Evolutionary conservation across 192 early-diverging fungal species (phyloP).

Genomic region (Backusella liffmaniae): DNA sequence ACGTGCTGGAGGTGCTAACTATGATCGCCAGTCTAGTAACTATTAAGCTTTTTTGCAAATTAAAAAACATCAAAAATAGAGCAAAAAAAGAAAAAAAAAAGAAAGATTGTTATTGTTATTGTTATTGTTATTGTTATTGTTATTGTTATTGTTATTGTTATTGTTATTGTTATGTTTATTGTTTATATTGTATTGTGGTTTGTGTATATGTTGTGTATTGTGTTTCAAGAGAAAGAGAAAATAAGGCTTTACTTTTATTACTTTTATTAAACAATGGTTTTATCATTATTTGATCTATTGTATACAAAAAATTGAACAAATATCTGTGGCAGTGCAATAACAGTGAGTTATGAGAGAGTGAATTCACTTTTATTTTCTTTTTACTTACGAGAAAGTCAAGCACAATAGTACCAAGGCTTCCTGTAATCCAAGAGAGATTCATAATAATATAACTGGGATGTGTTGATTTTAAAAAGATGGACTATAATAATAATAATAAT

Average conservation of each 20-base stretch:
- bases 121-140: too few species aligned
- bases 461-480: constrained; percentile 74
- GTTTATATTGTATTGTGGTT: not conserved
- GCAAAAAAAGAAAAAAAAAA: not conserved
- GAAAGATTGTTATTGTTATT: not conserved
- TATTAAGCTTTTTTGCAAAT: constrained; percentile 29
- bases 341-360: not conserved
- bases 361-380: not conserved
- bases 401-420: constrained; percentile 68
- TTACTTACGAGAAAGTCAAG: constrained; percentile 71
- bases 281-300: not conserved
- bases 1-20: constrained; percentile 62
- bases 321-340: constrained; percentile 36
- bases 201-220: not conserved
- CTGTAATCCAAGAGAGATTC: constrained; percentile 78
- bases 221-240: not conserved
- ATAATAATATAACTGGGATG: constrained; percentile 62
- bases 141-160: too few species aligned
- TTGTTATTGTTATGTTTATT: not conserved
- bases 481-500: constrained; percentile 31
- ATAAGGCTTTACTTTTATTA: not conserved
- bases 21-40: constrained; percentile 47
- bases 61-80: constrained; percentile 2
- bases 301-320: constrained; percentile 72
- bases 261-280: not conserved